Percentiles rank a stretch among this genome's conserved stretches.
phyloP scores from a whole-genome alignment of 2,329 filamentous ascomycete species.

The Zasmidium cellare region DNA sequence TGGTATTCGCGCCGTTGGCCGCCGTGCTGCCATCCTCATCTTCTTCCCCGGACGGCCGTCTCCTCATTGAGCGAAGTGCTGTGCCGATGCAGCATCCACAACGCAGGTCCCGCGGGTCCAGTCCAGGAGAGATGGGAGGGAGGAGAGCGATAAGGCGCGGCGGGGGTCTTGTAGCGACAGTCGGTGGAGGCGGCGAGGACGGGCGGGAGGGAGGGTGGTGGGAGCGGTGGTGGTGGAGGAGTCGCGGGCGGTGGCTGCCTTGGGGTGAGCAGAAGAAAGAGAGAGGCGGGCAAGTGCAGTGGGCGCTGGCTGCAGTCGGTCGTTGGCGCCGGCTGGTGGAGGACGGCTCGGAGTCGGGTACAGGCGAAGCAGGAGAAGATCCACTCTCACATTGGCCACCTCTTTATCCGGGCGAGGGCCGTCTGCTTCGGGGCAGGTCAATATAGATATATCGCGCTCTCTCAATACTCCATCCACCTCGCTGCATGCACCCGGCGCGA shows the following conservation, averaged over 20 bases:
- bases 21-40: constrained; percentile 35
- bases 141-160: not conserved
- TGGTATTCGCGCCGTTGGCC: not conserved
- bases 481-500: too few relatives aligned
- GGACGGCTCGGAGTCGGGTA: not conserved
- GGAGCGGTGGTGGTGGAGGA: not conserved
- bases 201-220: too few relatives aligned
- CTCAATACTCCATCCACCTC: too few relatives aligned
- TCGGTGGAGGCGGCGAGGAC: not conserved
- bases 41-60: constrained; percentile 41
- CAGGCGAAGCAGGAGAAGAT: not conserved
- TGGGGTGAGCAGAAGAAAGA: not conserved
- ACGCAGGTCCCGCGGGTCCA: not conserved
- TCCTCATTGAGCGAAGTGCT: constrained; percentile 34
- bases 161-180: not conserved
- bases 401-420: too few relatives aligned
- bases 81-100: not conserved
- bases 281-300: too few relatives aligned
- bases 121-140: not conserved
- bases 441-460: too few relatives aligned
- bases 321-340: not conserved
- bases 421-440: too few relatives aligned
- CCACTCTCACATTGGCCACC: too few relatives aligned
- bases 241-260: not conserved
- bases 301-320: not conserved